phyloP scores from a whole-genome alignment of 805 yeast genomes.

The Cyberlindnera saturnus region DNA sequence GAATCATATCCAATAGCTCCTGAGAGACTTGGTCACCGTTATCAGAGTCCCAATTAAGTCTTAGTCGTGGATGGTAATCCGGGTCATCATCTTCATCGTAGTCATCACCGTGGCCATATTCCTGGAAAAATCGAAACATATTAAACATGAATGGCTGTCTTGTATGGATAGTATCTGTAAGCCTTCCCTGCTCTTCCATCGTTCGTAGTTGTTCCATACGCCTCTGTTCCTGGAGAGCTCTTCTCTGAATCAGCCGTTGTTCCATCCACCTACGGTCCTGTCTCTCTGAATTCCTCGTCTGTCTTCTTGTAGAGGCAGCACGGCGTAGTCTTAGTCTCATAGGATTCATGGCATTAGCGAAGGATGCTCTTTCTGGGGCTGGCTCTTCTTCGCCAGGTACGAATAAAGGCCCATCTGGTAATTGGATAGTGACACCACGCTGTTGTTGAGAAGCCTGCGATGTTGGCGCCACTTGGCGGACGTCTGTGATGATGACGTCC shows the following conservation, averaged over 20 bases:
- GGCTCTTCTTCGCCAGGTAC: neutral
- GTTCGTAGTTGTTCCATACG: too few relatives aligned
- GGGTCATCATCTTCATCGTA: constrained; percentile 8
- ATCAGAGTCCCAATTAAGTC: neutral
- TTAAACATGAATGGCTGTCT: neutral
- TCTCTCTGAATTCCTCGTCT: too few relatives aligned
- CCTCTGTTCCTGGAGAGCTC: too few relatives aligned
- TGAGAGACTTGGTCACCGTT: constrained; percentile 11
- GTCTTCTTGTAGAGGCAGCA: too few relatives aligned
- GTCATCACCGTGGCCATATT: neutral
- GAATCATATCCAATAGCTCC: constrained; percentile 12
- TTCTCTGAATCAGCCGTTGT: too few relatives aligned
- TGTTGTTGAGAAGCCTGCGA: neutral
- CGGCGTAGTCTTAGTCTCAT: too few relatives aligned
- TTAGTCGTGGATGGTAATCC: neutral
- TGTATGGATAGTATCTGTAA: too few relatives aligned
- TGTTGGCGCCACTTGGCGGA: neutral
- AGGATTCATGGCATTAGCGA: neutral
- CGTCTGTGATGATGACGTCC: constrained; percentile 2
- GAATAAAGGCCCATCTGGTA: neutral
- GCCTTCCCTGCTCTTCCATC: too few relatives aligned
- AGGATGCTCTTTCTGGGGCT: neutral
- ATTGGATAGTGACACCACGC: neutral
- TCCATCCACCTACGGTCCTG: too few relatives aligned
- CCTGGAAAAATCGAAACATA: neutral